These are phyloP conservation scores for Aaosphaeria arxii DNA, from an alignment of 2,329 filamentous ascomycete species.

Conservation along the genomic window DNA sequence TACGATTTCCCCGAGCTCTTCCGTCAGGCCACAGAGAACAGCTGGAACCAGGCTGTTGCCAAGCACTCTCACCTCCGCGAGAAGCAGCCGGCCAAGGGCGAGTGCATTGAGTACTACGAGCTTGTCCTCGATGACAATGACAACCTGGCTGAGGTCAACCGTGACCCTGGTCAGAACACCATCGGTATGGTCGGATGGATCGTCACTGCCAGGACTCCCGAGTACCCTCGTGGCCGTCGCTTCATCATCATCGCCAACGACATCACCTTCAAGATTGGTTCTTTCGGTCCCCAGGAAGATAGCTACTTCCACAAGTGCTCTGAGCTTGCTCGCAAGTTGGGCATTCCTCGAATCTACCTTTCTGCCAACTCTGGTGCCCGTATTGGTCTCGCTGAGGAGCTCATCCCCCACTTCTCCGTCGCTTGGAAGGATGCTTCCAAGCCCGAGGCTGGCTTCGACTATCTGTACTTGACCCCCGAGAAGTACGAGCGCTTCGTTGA, in stretches of 20 bases:
- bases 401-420: conserved; percentile 95
- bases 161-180: conserved; percentile 90
- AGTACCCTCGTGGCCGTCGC: conserved; percentile 87
- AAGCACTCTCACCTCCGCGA: conserved; percentile 71
- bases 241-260: conserved; percentile 99
- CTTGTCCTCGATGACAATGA: conserved; percentile 93
- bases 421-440: conserved; percentile 86
- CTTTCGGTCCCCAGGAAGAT: conserved; percentile 94
- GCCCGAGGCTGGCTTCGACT: conserved; percentile 90
- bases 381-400: conserved; percentile 92
- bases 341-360: conserved; percentile 94
- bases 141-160: conserved; percentile 86
- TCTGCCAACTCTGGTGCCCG: conserved; percentile 99
- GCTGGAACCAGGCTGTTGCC: conserved; percentile 75
- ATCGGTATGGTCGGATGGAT: conserved; percentile 99
- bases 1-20: conserved; percentile 99
- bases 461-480: conserved; percentile 87
- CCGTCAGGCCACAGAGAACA: conserved; percentile 95
- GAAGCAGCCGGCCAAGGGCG: conserved; percentile 79
- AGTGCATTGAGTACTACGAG: conserved; percentile 92
- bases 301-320: conserved; percentile 99
- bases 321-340: conserved; percentile 87
- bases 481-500: conserved; percentile 85
- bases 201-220: conserved; percentile 88
- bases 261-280: conserved; percentile 98